These are phyloP conservation scores for Cladosporium sp. DNA, from an alignment of 2,329 filamentous ascomycete species.

Conservation along the genomic window DNA sequence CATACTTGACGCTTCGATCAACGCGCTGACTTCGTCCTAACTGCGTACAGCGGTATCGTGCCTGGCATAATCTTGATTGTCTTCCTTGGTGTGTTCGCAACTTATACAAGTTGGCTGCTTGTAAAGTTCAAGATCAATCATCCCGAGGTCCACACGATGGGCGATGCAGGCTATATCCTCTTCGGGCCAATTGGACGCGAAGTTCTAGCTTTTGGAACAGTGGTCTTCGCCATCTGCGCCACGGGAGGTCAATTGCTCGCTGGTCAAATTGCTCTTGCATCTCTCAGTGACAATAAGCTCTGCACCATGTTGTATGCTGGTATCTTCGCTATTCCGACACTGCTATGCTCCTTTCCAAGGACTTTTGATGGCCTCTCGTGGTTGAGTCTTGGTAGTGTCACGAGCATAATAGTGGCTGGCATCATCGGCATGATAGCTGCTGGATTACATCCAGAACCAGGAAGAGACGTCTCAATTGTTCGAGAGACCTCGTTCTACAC, in stretches of 20 bases:
- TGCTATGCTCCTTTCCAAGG: constrained; percentile 46
- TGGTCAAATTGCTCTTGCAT: constrained; percentile 47
- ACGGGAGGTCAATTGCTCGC: constrained; percentile 50
- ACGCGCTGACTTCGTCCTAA: neutral
- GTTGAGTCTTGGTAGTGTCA: constrained; percentile 42
- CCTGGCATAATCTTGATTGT: constrained; percentile 50
- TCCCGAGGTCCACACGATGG: constrained; percentile 35
- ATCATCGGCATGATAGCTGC: constrained; percentile 51
- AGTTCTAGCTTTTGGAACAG: constrained; percentile 38
- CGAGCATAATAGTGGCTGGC: constrained; percentile 48
- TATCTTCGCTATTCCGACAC: constrained; percentile 47
- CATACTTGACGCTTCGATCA: too few relatives aligned
- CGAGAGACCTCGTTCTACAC: constrained; percentile 39
- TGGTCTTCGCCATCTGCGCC: constrained; percentile 51
- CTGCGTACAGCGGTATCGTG: constrained; percentile 38
- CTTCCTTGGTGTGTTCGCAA: constrained; percentile 49
- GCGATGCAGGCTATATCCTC: constrained; percentile 33
- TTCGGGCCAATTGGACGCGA: constrained; percentile 27
- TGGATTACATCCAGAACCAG: constrained; percentile 38
- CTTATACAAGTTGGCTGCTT: constrained; percentile 48
- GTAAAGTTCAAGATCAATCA: constrained; percentile 42
- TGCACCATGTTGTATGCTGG: constrained; percentile 50
- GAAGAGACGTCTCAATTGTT: constrained; percentile 37
- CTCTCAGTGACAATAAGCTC: constrained; percentile 44
- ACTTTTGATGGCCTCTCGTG: constrained; percentile 49